phyloP scores from a whole-genome alignment of 805 yeast genomes.

The Isabelozyma pseudorhagii region DNA sequence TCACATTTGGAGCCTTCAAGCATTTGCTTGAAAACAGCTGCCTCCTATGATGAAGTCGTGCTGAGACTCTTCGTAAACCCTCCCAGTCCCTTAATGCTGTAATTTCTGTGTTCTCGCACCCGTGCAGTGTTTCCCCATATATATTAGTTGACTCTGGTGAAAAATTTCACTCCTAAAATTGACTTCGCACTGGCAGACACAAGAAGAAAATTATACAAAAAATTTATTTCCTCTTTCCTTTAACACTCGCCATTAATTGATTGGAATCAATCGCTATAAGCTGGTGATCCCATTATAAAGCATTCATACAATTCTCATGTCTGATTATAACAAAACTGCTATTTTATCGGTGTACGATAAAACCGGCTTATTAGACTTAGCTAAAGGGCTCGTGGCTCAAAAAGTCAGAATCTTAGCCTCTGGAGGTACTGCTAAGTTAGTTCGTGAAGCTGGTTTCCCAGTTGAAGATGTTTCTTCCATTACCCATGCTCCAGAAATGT shows the following conservation, averaged over 20 bases:
- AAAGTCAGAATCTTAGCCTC: conserved; percentile 92
- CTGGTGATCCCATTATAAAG: background rate
- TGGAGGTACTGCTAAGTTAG: conserved; percentile 94
- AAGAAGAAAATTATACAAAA: background rate
- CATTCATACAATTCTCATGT: conserved; percentile 12
- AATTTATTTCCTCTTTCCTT: background rate
- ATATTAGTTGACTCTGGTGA: background rate
- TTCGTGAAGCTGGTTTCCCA: conserved; percentile 96
- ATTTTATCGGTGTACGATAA: conserved; percentile 96
- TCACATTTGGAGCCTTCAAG: too few relatives aligned
- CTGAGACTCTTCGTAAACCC: too few relatives aligned
- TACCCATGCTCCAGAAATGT: conserved; percentile 98
- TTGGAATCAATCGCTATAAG: background rate
- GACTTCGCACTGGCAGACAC: background rate
- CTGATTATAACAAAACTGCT: conserved; percentile 69
- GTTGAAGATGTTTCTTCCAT: conserved; percentile 93
- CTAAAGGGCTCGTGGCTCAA: conserved; percentile 88
- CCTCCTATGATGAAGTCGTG: too few relatives aligned
- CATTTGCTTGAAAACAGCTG: too few relatives aligned
- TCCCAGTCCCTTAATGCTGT: background rate
- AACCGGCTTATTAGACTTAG: conserved; percentile 92
- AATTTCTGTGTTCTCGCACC: conserved; percentile 1
- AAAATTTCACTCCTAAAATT: background rate
- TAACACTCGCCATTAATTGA: background rate
- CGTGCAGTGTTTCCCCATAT: background rate